phyloP scores from a whole-genome alignment of 257 asterid species.

The Datura wrightii region DNA sequence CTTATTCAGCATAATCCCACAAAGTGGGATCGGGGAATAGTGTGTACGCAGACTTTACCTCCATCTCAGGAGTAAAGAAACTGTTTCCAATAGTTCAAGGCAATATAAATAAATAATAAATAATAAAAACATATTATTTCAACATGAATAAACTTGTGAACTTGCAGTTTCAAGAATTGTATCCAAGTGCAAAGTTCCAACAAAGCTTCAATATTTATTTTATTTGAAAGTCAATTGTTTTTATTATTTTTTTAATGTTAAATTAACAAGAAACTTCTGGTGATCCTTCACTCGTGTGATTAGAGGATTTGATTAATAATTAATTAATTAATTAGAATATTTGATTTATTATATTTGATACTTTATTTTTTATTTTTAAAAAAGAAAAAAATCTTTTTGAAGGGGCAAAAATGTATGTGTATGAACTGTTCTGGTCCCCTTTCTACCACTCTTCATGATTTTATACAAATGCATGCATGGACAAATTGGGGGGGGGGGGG shows the following conservation, averaged over 20 bases:
- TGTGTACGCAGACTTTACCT: no score
- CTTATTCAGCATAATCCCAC: no score
- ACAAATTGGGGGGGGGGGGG: not conserved
- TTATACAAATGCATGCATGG: conserved; percentile 20
- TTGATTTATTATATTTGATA: not conserved
- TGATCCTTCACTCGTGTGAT: conserved; percentile 22
- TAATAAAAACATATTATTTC: not conserved
- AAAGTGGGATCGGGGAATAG: no score
- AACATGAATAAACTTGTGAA: not conserved
- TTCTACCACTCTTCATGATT: not conserved
- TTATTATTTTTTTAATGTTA: not conserved
- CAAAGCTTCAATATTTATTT: not conserved
- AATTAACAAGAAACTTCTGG: not conserved
- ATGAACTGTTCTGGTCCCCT: conserved; percentile 21
- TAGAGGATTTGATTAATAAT: not conserved
- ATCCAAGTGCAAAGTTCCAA: conserved; percentile 27
- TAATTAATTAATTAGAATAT: not conserved
- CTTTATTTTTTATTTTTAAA: not conserved
- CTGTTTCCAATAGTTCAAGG: no score
- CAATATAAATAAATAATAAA: no score
- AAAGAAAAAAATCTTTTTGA: not conserved
- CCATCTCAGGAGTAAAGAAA: no score
- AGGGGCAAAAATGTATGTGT: conserved; percentile 20
- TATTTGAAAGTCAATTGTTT: not conserved
- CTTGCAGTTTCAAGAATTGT: not conserved